Base-by-base conservation (phyloP, 208 protist genomes). In the Angomonas ambiguus region DNA sequence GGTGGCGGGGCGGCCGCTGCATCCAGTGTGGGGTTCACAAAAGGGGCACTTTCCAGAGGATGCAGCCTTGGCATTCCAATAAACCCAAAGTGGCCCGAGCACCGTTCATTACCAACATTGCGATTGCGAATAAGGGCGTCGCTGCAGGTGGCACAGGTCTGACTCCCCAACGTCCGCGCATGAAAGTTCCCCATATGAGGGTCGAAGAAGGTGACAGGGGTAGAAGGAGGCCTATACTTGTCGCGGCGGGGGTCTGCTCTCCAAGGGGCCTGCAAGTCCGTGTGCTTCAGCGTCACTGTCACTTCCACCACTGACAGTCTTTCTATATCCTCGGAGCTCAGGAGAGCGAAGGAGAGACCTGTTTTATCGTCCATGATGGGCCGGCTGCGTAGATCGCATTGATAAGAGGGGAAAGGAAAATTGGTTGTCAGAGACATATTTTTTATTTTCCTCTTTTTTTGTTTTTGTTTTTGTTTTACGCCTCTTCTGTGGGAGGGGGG, bases 101-200 rank as follows among this genome's bases (percentile, higher is more conserved):
- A 96, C 58, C 90, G 87, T 72, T 96, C 90, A 66, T 96, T 96
- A 71, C 82, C 90, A 38, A 81, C 80, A 71, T 83, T 80, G n/a
- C 6, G 30, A 0, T 62, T 73, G n/a, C n/a, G 11, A 20, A 30
- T 59, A 34, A 66, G 72, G 42, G 77, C 79, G 25, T 72, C 70
- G n/a, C 76, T 70, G 72, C 90, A 96, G 4, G 87, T 93, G 53
- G 87, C 62, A 75, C 90, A 96, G 35, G 85, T 59, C 74, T 94
- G 87, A n/a, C 80, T 76, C 5, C 85, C 75, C 57, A 93, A 92
- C 18, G 76, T 72, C 38, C 79, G 82, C 2, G 83, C 69, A 53
- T 91, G 79, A 60, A 96, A 96, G 82, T 96, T 96, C 16, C 90
- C 90, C 90, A 96, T 96, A 51, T 85, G 87, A 27, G 82, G 76